Base-by-base conservation (phyloP, 2,329 filamentous ascomycete species). In the Sclerotinia borealis region DNA sequence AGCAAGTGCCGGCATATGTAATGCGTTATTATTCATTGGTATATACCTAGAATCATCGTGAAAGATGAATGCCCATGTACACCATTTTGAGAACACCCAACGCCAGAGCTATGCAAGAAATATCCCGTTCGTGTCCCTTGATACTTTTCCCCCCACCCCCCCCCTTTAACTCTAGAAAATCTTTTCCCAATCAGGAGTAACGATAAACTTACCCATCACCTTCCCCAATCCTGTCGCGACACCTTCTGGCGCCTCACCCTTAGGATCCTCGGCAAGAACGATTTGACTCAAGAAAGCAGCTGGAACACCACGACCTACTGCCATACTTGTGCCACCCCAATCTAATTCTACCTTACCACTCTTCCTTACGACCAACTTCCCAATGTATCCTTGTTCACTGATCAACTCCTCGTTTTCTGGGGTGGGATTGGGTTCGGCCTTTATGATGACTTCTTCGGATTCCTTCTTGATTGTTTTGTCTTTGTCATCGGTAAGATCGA, bases 291-390 rank as follows among this genome's bases (percentile, higher is more conserved):
- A 68, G 70, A 86, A 87, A 67, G 80, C 79, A 31, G 81, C 79
- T 59, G 80, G 81, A 15, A 81, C 78, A 25, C 81, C 83, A 3
- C 78, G 76, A 41, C 76, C 77, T 66, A 87, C 75, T 68, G 82
- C 79, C 63, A 87, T 77, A 41, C 76, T 78, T 65, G 79, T 80
- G 31, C 85, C 85, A 56, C 85, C 85, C 84, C 85, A 88, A 73
- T 82, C 81, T 37, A 88, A 76, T 73, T 87, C 83, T 2, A 85
- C 81, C 64, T 81, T 83, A 66, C 85, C 85, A 10, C 84, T 87
- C 72, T 83, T 81, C 65, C 84, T 82, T 50, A 88, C 82, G 62
- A 83, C 79, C 59, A 88, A 77, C 69, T 82, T 82, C 47, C 85
- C 85, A 56, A 88, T 77, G 71, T 79, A 81, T n/a, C 85, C 85